Evolutionary conservation across 139 green algal species (phyloP).

Genomic region (Pseudopediastrum boryanum): DNA sequence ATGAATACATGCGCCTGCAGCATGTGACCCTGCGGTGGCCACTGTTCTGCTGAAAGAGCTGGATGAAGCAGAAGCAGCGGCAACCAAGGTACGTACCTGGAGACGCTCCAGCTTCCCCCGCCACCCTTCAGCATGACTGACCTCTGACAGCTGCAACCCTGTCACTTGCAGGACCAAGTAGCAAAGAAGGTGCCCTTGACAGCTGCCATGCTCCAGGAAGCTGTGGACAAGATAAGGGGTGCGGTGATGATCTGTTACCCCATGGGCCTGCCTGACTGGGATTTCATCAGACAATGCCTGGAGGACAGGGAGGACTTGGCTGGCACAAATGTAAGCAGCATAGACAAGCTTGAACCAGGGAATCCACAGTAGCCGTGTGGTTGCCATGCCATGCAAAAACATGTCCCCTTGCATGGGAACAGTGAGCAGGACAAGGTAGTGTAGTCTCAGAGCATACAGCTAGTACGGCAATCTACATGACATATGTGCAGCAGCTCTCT

Average conservation of each 20-base stretch:
- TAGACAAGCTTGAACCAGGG: neutral
- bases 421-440: too few relatives aligned
- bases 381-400: too few relatives aligned
- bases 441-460: too few relatives aligned
- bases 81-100: slow-evolving; percentile 51
- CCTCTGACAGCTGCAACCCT: neutral
- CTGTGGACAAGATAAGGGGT: slow-evolving; percentile 75
- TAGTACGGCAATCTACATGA: too few relatives aligned
- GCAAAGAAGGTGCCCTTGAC: slow-evolving; percentile 61
- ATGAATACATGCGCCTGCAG: slow-evolving; percentile 45
- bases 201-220: slow-evolving; percentile 54
- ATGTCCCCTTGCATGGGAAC: too few relatives aligned
- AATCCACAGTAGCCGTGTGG: too few relatives aligned
- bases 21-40: slow-evolving; percentile 56
- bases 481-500: too few relatives aligned
- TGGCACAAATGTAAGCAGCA: slow-evolving; percentile 59
- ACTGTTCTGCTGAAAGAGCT: slow-evolving; percentile 69
- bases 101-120: neutral
- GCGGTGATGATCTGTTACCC: slow-evolving; percentile 90
- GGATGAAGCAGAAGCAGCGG: slow-evolving; percentile 55
- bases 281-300: slow-evolving; percentile 70
- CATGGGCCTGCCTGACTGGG: slow-evolving; percentile 82
- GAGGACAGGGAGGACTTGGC: slow-evolving; percentile 72
- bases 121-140: neutral
- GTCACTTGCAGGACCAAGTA: slow-evolving; percentile 53